Base-by-base conservation (phyloP, 306 rosid species). In the Cicer pinnatifidum region DNA sequence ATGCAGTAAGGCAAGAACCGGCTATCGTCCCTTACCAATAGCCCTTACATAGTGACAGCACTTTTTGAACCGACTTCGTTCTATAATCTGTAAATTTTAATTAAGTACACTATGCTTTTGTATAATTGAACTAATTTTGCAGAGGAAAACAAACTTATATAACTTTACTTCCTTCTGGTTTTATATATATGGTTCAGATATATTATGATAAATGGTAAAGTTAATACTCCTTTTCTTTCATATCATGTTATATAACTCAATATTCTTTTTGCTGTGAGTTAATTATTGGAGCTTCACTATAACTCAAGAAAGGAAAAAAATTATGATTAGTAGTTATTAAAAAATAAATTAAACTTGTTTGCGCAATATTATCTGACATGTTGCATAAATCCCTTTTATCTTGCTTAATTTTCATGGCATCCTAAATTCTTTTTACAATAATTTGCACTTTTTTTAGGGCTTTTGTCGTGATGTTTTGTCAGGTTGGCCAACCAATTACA, bases 1-100 rank as follows among this genome's bases (percentile, higher is more conserved):
- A 77, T 81, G 87, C 96, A 95, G 97, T 75, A 95, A 95, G 77
- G 99, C 96, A 78, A 88, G 89, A 75, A n/a, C n/a, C n/a, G n/a
- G n/a, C n/a, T n/a, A n/a, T n/a, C n/a, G n/a, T n/a, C n/a, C n/a
- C n/a, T n/a, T n/a, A n/a, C n/a, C n/a, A n/a, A n/a, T n/a, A n/a
- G n/a, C n/a, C n/a, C n/a, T n/a, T n/a, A n/a, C n/a, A n/a, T n/a
- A n/a, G n/a, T n/a, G n/a, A n/a, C n/a, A n/a, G n/a, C n/a, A n/a
- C n/a, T n/a, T n/a, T n/a, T n/a, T n/a, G n/a, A n/a, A n/a, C n/a
- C n/a, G n/a, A n/a, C n/a, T n/a, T n/a, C n/a, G n/a, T n/a, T n/a
- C n/a, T n/a, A n/a, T n/a, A n/a, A n/a, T n/a, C n/a, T n/a, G n/a
- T n/a, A 17, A 17, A 17, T 93, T 84, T 83, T 93, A 81, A 79